These are phyloP conservation scores for Epichloe sibirici DNA, from an alignment of 2,329 filamentous ascomycete species.

Conservation along the genomic window DNA sequence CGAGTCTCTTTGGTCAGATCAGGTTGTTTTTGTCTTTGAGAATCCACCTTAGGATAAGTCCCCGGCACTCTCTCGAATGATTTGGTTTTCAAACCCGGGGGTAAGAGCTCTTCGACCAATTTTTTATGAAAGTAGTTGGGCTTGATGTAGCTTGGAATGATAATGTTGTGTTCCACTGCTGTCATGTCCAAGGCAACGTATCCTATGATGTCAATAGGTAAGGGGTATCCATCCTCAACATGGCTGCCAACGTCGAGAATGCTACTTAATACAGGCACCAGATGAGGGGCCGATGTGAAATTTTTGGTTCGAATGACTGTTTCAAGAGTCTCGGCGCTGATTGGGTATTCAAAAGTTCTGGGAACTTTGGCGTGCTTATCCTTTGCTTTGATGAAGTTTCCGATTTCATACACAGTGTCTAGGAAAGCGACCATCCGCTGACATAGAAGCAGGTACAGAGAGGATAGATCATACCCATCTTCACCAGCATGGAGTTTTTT, in stretches of 20 bases:
- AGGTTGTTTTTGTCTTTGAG: conserved; percentile 3
- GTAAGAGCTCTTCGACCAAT: conserved; percentile 13
- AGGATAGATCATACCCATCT: conserved; percentile 10
- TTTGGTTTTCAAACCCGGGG: conserved; percentile 10
- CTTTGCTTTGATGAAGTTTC: conserved; percentile 15
- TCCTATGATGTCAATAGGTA: conserved; percentile 16
- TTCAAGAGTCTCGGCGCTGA: conserved; percentile 7
- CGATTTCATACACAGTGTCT: conserved; percentile 16
- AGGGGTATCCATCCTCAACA: neutral
- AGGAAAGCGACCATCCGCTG: conserved; percentile 11
- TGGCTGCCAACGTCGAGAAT: conserved; percentile 10
- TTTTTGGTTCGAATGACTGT: conserved; percentile 12
- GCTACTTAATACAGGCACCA: conserved; percentile 14
- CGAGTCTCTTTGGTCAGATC: neutral
- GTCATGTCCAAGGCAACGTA: conserved; percentile 18
- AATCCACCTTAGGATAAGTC: conserved; percentile 13
- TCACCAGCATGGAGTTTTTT: conserved; percentile 7
- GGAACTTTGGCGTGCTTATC: conserved; percentile 14
- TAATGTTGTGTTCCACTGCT: conserved; percentile 15
- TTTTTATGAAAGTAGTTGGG: conserved; percentile 14
- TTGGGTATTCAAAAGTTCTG: conserved; percentile 11
- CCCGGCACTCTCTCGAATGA: conserved; percentile 13
- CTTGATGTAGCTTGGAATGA: conserved; percentile 18
- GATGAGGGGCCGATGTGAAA: conserved; percentile 16
- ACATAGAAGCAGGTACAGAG: conserved; percentile 12